Evolutionary conservation across 768 basidiomycete genomes (phyloP), one percentile per base, ranked within the genome.

Genomic region (Mycena alexandri): DNA sequence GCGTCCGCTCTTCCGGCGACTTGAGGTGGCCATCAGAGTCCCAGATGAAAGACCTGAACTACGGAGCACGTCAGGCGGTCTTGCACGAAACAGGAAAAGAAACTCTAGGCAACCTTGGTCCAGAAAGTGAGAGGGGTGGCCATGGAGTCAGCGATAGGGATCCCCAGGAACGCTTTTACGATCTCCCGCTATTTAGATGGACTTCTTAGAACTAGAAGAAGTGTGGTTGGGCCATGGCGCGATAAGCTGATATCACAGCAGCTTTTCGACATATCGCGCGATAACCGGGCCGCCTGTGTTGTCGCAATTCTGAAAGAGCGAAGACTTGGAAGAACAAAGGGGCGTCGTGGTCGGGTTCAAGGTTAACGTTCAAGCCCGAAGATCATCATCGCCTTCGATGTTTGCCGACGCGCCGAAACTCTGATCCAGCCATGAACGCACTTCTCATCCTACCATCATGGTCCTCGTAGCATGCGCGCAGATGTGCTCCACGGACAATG

Each of bases 21-120:
- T 73, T 74, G 38, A 74, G 50, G 44, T 74, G 72, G 13, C 47
- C 46, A 58, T 75, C 72, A 7, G 75, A 73, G 62, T 75, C 75
- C 75, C 73, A 75, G 44, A 75, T 73, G 55, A 51, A 75, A 8
- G 71, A 73, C 38, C 52, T 61, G 55, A 73, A 68, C 63, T 74
- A 61, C 29, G 42, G 14, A 10, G 14, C 34, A 21, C 5, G n/a
- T 48, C 25, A 41, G n/a, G 13, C 46, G 48, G 21, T 13, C 11
- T 11, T 12, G 5, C 12, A 29, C 16, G 11, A 47, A 19, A 6
- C 11, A 22, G n/a, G 5, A 13, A 47, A 34, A 29, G 7, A 36
- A 34, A 22, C 29, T 38, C 5, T 14, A 14, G 10, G n/a, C 38
- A 44, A 64, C 67, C 62, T 68, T 68, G 44, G 62, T 59, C 67